Base-by-base conservation (phyloP, 2,329 filamentous ascomycete species). In the Metarhizium robertsii region DNA sequence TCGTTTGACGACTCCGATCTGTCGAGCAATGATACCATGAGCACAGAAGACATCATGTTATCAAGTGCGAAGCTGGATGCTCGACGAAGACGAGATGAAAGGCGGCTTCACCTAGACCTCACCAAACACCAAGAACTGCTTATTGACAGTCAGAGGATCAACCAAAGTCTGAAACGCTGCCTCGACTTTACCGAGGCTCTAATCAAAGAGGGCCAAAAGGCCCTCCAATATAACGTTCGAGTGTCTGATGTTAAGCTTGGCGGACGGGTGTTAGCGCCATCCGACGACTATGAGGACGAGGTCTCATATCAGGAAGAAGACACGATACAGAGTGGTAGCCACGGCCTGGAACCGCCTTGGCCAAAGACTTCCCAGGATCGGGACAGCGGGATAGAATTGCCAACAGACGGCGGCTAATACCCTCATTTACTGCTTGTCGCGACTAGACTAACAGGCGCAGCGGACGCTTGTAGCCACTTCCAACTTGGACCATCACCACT, bases 91-190 rank as follows among this genome's bases (percentile, higher is more conserved):
- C 81, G 81, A 53, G 92, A 97, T 61, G 90, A 96, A 67, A 86
- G 86, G 61, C 83, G 90, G 34, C 76, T 97, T n/a, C 83, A 87
- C 62, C 78, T 91, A 4, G 94, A 99, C 69, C 78, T 99, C 1
- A 81, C 85, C 3, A 92, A 92, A 66, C 94, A 99, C 68, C 89
- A 91, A 61, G 87, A 96, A 65, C 76, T 97, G 1, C 80, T 99
- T 8, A 76, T 91, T 43, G 92, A 96, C 67, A 94, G 88, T 61
- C 91, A 96, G 66, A 95, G 91, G 73, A 91, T 97, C 77, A 97
- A 96, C 67, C 89, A 95, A 68, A 95, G 89, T 68, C 80, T 99
- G 49, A 95, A 90, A 69, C 81, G 90, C 50, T 99, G 94, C 69
- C 78, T 96, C 38, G 85, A 85, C 61, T 92, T 90, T 81, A 95